Base-by-base conservation (phyloP, 2,329 filamentous ascomycete species). In the Penicillium palitans region DNA sequence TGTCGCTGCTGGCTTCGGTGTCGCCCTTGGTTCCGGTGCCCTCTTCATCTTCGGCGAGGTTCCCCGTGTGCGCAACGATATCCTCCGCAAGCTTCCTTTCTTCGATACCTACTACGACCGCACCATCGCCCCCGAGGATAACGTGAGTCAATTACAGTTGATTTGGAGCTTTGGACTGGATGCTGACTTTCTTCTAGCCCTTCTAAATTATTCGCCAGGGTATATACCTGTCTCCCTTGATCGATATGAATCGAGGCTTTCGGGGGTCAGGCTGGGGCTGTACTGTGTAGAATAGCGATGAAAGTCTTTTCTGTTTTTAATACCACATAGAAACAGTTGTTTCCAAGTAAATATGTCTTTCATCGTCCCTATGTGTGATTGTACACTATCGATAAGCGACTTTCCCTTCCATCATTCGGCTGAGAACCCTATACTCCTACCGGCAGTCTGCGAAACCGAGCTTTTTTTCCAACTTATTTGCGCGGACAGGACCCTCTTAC, bases 31-130 rank as follows among this genome's bases (percentile, higher is more conserved):
- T 62, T 76, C 84, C 70, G 84, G 84, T 74, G 83, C 82, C 39
- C 71, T 88, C 66, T 87, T 84, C 78, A 85, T 88, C 80, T 84
- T 87, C 76, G 82, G 83, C 67, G 85, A 86, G 67, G 80, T 88
- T 27, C 85, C 85, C 59, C 81, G 80, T 69, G 83, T 88, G 46
- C 79, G 84, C 70, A 79, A 82, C 67, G 85, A 88, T 70, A 84
- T 88, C 65, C 78, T 86, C 72, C 79, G 81, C 74, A 83, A 85
- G 76, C 68, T 87, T 27, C 85, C 85, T 7, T 72, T 86, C 64
- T 75, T 87, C 51, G 82, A 83, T 62, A 71, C 74, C 55, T 85
- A 83, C 75, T 87, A 81, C 72, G 75, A 82, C 68, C 76, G 80
- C 61, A 81, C 83, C 72, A 77, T 87, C 65, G 75, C 85, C 61